phyloP scores from a whole-genome alignment of 129 eudicot species.

The Mikania micrantha region DNA sequence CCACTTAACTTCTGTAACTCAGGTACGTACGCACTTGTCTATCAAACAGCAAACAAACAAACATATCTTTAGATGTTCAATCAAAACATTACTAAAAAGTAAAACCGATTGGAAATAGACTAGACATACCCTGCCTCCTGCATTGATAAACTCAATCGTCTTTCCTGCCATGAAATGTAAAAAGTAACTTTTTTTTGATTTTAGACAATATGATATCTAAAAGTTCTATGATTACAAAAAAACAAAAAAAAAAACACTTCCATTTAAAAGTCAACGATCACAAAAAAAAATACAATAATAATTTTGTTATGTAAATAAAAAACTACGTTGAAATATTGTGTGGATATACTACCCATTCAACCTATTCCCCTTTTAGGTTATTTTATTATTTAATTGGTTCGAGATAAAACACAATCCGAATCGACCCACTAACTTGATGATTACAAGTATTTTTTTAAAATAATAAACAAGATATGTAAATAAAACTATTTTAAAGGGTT shows the following conservation, averaged over 20 bases:
- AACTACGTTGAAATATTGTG: background rate
- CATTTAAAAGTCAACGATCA: background rate
- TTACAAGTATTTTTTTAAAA: background rate
- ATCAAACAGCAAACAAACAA: conserved; percentile 12
- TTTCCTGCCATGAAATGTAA: conserved; percentile 50
- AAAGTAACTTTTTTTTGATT: background rate
- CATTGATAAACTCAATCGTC: conserved; percentile 71
- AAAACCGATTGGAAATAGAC: conserved; percentile 8
- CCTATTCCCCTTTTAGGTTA: background rate
- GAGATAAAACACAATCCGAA: background rate
- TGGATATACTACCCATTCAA: background rate
- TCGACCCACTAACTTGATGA: background rate
- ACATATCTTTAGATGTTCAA: background rate
- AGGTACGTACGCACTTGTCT: conserved; percentile 91
- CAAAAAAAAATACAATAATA: background rate
- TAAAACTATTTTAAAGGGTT: background rate
- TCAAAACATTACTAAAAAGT: background rate
- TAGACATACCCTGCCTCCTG: conserved; percentile 91
- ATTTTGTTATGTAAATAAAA: background rate
- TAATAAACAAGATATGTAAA: background rate
- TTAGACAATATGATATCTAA: background rate
- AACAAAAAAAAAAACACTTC: too few relatives aligned
- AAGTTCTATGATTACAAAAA: background rate
- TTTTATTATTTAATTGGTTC: background rate
- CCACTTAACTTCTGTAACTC: conserved; percentile 79